Conservation (phyloP, 179 eudicot species). For the Actinidia polygama region DNA sequence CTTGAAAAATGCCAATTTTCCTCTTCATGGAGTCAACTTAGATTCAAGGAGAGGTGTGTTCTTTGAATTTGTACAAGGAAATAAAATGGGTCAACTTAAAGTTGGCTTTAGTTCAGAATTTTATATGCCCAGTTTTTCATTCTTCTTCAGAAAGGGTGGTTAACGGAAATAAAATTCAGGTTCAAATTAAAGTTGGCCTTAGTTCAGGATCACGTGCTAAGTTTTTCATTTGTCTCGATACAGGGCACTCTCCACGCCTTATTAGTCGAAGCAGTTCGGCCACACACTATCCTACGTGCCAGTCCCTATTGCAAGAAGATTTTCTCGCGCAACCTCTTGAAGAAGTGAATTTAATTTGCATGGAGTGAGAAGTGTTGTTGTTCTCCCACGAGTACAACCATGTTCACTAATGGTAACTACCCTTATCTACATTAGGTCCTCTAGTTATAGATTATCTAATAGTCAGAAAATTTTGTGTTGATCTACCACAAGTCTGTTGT, state of each 20-base stretch:
- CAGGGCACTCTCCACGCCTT: constrained; percentile 52
- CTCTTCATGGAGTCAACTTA: too few relatives aligned
- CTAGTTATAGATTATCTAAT: neutral
- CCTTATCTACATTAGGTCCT: constrained; percentile 8
- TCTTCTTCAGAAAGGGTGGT: too few relatives aligned
- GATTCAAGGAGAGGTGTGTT: too few relatives aligned
- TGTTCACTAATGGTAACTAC: constrained; percentile 10
- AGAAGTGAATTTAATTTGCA: constrained; percentile 38
- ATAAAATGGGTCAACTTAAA: too few relatives aligned
- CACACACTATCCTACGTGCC: constrained; percentile 53
- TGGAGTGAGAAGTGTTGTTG: constrained; percentile 9
- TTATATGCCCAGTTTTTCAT: too few relatives aligned
- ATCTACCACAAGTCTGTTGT: neutral
- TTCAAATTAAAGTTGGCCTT: too few relatives aligned
- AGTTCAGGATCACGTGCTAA: neutral
- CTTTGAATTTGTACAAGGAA: too few relatives aligned
- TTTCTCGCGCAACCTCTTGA: constrained; percentile 56
- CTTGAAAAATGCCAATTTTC: too few relatives aligned
- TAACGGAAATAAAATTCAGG: too few relatives aligned
- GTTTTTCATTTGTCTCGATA: neutral
- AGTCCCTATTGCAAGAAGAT: constrained; percentile 78
- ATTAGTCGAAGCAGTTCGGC: constrained; percentile 51
- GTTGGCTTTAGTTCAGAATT: too few relatives aligned
- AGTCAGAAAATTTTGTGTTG: neutral
- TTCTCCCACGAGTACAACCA: neutral